phyloP scores from a whole-genome alignment of 164 flowering plant species.

The Vitis riparia region DNA sequence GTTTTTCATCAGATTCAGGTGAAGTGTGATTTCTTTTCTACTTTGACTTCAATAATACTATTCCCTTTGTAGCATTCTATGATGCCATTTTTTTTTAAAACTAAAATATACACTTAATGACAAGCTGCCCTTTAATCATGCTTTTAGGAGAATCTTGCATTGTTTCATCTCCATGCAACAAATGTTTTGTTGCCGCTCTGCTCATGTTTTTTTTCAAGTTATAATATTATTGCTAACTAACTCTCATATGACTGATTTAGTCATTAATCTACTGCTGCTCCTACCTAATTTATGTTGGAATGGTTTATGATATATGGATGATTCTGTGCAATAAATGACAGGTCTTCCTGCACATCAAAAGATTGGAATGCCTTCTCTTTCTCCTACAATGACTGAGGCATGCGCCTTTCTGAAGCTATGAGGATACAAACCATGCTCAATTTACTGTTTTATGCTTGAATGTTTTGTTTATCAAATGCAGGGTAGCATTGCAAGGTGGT shows the following conservation, averaged over 20 bases:
- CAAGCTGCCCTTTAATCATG: too few relatives aligned
- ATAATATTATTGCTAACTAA: too few relatives aligned
- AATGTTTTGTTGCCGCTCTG: too few relatives aligned
- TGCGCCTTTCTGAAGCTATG: conserved; percentile 6
- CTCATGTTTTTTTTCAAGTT: too few relatives aligned
- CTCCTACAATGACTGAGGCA: conserved; percentile 98
- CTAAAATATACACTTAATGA: too few relatives aligned
- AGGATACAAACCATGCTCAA: neutral
- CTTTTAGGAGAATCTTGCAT: too few relatives aligned
- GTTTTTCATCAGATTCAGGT: conserved; percentile 65
- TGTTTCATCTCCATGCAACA: too few relatives aligned
- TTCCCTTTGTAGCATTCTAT: neutral
- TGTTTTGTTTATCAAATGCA: conserved; percentile 25
- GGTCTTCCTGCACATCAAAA: conserved; percentile 96
- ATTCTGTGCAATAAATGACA: conserved; percentile 30
- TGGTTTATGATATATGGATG: neutral
- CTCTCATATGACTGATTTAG: neutral
- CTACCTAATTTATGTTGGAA: neutral
- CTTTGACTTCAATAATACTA: neutral
- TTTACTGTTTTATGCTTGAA: conserved; percentile 7
- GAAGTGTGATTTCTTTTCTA: neutral
- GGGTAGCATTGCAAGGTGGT: conserved; percentile 97
- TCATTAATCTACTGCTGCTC: neutral
- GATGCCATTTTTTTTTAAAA: neutral
- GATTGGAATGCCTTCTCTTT: conserved; percentile 99